Percentiles rank a stretch among this genome's conserved stretches.
Conservation (phyloP, 768 basidiomycete species). For the Tylopilus rubrobrunneus region DNA sequence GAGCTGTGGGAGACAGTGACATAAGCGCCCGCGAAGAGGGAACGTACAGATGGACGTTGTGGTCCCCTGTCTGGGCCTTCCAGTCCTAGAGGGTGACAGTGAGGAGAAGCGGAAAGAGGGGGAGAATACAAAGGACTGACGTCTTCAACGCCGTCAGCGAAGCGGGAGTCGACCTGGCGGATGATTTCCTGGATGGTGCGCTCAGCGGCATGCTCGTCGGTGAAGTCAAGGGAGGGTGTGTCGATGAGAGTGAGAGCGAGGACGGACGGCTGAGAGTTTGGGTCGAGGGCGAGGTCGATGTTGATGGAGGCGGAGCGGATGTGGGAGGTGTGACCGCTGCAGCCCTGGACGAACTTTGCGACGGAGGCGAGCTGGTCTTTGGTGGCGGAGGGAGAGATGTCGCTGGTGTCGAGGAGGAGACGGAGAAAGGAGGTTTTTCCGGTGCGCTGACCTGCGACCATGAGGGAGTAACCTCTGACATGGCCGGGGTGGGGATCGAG, state of each 20-base stretch:
- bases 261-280: constrained; percentile 40
- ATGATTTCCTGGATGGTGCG: constrained; percentile 63
- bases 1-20: constrained; percentile 14
- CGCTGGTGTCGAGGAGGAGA: constrained; percentile 77
- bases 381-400: constrained; percentile 55
- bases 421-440: constrained; percentile 87
- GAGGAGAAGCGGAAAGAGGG: constrained; percentile 21
- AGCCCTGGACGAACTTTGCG: constrained; percentile 79
- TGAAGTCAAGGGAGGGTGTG: constrained; percentile 76
- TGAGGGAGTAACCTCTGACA: constrained; percentile 54
- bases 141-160: constrained; percentile 71
- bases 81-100: constrained; percentile 49
- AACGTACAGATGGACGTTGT: constrained; percentile 77
- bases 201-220: constrained; percentile 61
- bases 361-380: constrained; percentile 77
- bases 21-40: constrained; percentile 30
- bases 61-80: constrained; percentile 65
- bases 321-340: constrained; percentile 66
- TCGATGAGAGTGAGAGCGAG: constrained; percentile 73
- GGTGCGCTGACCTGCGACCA: constrained; percentile 79
- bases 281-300: constrained; percentile 57
- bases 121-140: constrained; percentile 45
- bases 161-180: constrained; percentile 67
- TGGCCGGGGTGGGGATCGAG: constrained; percentile 24
- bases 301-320: constrained; percentile 69